phyloP scores from a whole-genome alignment of 2,329 filamentous ascomycete species.

The Zasmidium cellare region DNA sequence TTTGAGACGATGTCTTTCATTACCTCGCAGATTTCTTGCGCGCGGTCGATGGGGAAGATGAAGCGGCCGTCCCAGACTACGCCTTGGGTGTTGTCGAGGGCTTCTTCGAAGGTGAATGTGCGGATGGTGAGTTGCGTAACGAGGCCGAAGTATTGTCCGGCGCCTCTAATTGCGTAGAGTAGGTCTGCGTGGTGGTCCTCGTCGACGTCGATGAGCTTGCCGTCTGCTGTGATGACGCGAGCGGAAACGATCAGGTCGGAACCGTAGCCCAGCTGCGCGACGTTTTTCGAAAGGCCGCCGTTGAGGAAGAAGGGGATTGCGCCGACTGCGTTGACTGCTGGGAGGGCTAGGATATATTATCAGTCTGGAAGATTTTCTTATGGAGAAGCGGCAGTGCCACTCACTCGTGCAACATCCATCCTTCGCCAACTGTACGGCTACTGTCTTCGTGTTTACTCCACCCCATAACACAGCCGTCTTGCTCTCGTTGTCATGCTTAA shows the following conservation, averaged over 20 bases:
- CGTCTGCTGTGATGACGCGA: constrained; percentile 33
- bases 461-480: constrained; percentile 3
- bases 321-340: constrained; percentile 35
- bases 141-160: constrained; percentile 39
- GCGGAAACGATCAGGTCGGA: constrained; percentile 28
- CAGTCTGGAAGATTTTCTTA: no score
- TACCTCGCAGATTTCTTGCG: constrained; percentile 27
- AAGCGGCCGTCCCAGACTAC: constrained; percentile 31
- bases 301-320: constrained; percentile 19
- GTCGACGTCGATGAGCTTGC: constrained; percentile 24
- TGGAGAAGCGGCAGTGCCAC: not conserved
- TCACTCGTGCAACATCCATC: constrained; percentile 2
- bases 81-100: constrained; percentile 26
- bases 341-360: constrained; percentile 17
- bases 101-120: constrained; percentile 8
- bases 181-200: constrained; percentile 20
- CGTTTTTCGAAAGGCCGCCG: constrained; percentile 1
- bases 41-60: constrained; percentile 31
- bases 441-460: not conserved
- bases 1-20: constrained; percentile 23
- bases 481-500: constrained; percentile 18
- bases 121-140: constrained; percentile 31
- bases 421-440: constrained; percentile 1
- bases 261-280: not conserved
- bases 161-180: constrained; percentile 37